Evolutionary conservation across 73 alveolate genomes (phyloP).

Genomic region (Paramecium octaurelia): DNA sequence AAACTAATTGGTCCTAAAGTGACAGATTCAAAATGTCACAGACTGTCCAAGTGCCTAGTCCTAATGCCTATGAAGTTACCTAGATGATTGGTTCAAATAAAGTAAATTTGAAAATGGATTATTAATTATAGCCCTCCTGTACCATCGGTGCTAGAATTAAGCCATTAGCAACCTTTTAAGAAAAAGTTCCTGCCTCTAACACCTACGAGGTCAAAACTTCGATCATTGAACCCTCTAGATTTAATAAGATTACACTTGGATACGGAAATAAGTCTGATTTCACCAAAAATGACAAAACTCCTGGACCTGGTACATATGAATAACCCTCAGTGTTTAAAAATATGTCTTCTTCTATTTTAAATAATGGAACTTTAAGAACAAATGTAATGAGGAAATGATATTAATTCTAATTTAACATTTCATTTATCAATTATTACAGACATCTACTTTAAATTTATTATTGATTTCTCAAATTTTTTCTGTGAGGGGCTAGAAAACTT

Average conservation of each 20-base stretch:
- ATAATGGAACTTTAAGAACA: neutral
- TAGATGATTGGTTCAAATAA: neutral
- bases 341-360: neutral
- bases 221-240: constrained; percentile 11
- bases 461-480: constrained; percentile 68
- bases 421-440: neutral
- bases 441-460: too few species aligned
- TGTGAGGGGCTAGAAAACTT: too few species aligned
- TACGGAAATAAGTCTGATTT: constrained; percentile 4
- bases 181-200: constrained; percentile 37
- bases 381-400: constrained; percentile 34
- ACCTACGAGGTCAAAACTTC: neutral
- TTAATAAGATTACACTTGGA: neutral
- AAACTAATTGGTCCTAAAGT: neutral
- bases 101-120: neutral
- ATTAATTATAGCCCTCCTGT: neutral
- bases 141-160: neutral
- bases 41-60: neutral
- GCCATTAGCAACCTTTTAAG: constrained; percentile 5
- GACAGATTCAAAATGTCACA: neutral
- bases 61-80: neutral
- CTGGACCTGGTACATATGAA: constrained; percentile 52
- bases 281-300: constrained; percentile 3
- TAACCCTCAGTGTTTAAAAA: constrained; percentile 3
- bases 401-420: neutral